Conservation (phyloP, 495 filamentous ascomycete species). For the Paragyromitra xinjiangensis region DNA sequence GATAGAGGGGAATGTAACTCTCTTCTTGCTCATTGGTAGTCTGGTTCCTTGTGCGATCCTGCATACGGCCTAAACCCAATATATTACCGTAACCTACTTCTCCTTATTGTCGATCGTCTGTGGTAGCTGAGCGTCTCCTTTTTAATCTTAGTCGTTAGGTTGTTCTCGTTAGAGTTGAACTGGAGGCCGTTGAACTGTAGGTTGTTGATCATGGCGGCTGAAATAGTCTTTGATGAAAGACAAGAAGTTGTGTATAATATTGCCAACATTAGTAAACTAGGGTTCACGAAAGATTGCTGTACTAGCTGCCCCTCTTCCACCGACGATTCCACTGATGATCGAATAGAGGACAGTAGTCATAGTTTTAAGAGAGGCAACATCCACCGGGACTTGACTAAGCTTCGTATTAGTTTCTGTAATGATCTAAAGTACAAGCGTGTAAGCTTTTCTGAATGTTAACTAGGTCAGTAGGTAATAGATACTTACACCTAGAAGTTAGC, state of each 20-base stretch:
- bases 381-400: neutral
- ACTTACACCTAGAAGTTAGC: constrained; percentile 15
- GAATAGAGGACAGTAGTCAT: constrained; percentile 25
- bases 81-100: neutral
- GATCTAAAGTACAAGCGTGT: constrained; percentile 23
- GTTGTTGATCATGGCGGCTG: neutral
- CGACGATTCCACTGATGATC: constrained; percentile 24
- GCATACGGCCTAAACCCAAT: neutral
- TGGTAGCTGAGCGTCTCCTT: neutral
- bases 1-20: constrained; percentile 3
- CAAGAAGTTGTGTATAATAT: constrained; percentile 27
- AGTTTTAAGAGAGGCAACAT: constrained; percentile 20
- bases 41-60: constrained; percentile 1
- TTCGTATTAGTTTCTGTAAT: neutral
- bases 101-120: neutral
- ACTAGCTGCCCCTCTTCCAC: constrained; percentile 5
- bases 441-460: constrained; percentile 18
- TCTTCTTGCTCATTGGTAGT: neutral
- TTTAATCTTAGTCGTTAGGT: neutral
- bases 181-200: neutral
- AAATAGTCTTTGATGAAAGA: constrained; percentile 18
- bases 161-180: neutral
- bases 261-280: constrained; percentile 15
- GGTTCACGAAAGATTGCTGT: constrained; percentile 17
- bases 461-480: constrained; percentile 16